phyloP scores from a whole-genome alignment of 2,329 filamentous ascomycete species.

The Fusarium secorum region DNA sequence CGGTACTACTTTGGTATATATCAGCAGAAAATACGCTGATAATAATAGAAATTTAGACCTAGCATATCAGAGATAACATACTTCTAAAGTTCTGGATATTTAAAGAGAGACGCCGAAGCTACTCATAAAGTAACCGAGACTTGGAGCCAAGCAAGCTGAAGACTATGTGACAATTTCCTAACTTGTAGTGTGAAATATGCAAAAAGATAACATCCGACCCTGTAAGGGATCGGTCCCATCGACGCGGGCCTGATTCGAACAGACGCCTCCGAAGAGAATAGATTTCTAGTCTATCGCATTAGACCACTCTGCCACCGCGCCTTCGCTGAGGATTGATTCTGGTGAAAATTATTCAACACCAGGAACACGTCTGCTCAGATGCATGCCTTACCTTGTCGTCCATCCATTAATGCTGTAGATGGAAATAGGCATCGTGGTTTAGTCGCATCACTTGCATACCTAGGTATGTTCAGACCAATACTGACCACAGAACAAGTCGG shows the following conservation, averaged over 20 bases:
- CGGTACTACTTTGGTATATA: not conserved
- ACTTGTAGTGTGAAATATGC: not conserved
- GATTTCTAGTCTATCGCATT: conserved; percentile 48
- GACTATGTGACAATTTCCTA: not conserved
- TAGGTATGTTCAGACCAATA: not conserved
- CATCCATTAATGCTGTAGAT: not conserved
- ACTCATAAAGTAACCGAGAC: not conserved
- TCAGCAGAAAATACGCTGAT: not conserved
- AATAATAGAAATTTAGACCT: not conserved
- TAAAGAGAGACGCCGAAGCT: not conserved
- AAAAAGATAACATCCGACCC: not conserved
- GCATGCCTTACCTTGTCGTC: not conserved
- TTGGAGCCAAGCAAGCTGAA: not conserved
- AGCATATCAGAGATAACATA: not conserved
- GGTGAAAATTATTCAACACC: not conserved
- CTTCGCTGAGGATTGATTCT: conserved; percentile 3
- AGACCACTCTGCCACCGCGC: conserved; percentile 46
- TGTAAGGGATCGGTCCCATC: not conserved
- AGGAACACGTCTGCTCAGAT: not conserved
- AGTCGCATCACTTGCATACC: not conserved
- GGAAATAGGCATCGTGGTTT: not conserved
- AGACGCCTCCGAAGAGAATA: conserved; percentile 46
- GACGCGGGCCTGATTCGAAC: conserved; percentile 48
- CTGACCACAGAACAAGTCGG: not conserved
- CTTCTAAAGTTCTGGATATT: not conserved